phyloP scores from a whole-genome alignment of 2,329 filamentous ascomycete genomes.

The Fusarium annulatum region DNA sequence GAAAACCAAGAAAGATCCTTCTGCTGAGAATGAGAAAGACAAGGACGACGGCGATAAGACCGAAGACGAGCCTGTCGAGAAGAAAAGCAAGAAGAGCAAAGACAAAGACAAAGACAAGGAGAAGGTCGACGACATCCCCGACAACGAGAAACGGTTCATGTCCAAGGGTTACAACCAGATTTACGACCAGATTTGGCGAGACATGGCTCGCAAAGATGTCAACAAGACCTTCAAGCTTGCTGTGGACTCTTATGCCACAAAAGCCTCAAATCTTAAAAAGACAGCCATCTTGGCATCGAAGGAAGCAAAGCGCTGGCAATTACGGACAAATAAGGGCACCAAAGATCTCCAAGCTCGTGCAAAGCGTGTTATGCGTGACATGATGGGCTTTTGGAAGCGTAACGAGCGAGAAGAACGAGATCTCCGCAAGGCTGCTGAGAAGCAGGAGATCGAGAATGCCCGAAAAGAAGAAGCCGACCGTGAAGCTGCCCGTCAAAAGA shows the following conservation, averaged over 20 bases:
- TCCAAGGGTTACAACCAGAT: slow-evolving; percentile 97
- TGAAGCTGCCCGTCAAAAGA: slow-evolving; percentile 95
- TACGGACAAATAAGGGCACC: slow-evolving; percentile 97
- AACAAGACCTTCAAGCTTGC: slow-evolving; percentile 93
- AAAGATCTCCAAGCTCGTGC: slow-evolving; percentile 97
- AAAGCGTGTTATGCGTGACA: slow-evolving; percentile 98
- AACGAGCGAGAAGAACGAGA: slow-evolving; percentile 98
- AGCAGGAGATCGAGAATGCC: slow-evolving; percentile 94
- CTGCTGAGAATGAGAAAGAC: slow-evolving; percentile 54
- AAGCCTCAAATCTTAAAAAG: slow-evolving; percentile 96
- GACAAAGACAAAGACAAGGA: slow-evolving; percentile 63
- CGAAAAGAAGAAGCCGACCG: slow-evolving; percentile 97
- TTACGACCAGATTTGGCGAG: slow-evolving; percentile 96
- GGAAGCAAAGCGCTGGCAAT: slow-evolving; percentile 96
- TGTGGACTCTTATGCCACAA: slow-evolving; percentile 83
- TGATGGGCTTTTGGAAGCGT: slow-evolving; percentile 99
- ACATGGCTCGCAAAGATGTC: slow-evolving; percentile 92
- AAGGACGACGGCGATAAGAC: slow-evolving; percentile 59
- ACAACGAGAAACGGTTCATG: slow-evolving; percentile 75
- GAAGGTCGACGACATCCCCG: slow-evolving; percentile 61
- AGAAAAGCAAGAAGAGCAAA: slow-evolving; percentile 64
- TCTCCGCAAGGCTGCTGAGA: slow-evolving; percentile 91
- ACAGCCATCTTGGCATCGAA: slow-evolving; percentile 97
- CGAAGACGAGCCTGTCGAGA: slow-evolving; percentile 49
- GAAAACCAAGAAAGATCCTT: slow-evolving; percentile 53